Percentiles rank a stretch among this genome's conserved stretches.
These are phyloP conservation scores for Blastomyces parvus DNA, from an alignment of 2,329 filamentous ascomycete genomes.

Conservation along the genomic window DNA sequence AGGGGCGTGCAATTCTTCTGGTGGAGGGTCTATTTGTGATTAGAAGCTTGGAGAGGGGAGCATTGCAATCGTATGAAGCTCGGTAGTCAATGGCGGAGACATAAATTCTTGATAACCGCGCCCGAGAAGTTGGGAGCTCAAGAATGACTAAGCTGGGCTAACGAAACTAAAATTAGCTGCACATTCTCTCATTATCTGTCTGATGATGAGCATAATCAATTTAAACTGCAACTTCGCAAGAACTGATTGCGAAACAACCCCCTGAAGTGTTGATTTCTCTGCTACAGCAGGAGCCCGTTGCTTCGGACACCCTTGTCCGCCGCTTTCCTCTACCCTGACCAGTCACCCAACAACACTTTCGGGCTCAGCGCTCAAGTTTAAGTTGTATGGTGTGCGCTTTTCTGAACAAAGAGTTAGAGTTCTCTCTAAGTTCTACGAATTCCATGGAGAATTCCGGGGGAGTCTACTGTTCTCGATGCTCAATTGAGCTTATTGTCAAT, in stretches of 20 bases:
- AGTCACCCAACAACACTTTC: too few species aligned
- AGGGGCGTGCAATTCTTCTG: background rate
- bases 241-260: too few species aligned
- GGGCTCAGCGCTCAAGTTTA: too few species aligned
- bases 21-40: background rate
- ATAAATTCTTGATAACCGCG: background rate
- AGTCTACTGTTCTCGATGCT: background rate
- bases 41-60: background rate
- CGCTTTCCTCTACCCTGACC: too few species aligned
- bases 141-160: background rate
- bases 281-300: too few species aligned
- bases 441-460: background rate
- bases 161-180: too few species aligned
- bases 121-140: background rate
- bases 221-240: too few species aligned
- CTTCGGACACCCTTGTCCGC: too few species aligned
- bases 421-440: too few species aligned
- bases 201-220: too few species aligned
- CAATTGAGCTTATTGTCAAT: background rate
- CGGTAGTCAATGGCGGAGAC: background rate
- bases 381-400: background rate
- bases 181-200: too few species aligned
- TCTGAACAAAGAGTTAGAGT: background rate
- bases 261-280: too few species aligned
- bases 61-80: background rate